Conservation (phyloP, 805 yeast genomes). For the Yamadazyma sp. region DNA sequence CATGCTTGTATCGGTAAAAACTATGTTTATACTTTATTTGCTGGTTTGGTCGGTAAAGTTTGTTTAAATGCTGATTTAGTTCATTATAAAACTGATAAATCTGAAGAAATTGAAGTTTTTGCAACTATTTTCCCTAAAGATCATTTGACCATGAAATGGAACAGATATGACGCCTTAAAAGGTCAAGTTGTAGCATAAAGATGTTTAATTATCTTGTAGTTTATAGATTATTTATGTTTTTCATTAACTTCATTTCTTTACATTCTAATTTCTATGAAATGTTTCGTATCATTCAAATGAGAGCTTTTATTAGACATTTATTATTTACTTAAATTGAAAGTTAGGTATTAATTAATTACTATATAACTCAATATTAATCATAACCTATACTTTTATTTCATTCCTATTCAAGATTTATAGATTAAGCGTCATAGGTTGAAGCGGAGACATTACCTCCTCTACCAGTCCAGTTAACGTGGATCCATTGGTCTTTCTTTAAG, state of each 20-base stretch:
- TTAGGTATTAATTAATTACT: no score
- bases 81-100: constrained; percentile 77
- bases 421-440: constrained; percentile 84
- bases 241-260: no score
- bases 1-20: constrained; percentile 95
- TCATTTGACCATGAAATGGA: constrained; percentile 79
- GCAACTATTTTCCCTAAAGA: constrained; percentile 98
- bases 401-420: no score
- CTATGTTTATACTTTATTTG: constrained; percentile 86
- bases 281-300: not conserved
- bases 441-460: constrained; percentile 98
- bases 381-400: no score
- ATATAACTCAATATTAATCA: no score
- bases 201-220: not conserved
- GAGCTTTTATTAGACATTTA: no score
- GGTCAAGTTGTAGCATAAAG: not conserved
- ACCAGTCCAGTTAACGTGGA: constrained; percentile 99
- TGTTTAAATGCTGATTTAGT: constrained; percentile 74
- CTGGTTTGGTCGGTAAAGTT: constrained; percentile 89
- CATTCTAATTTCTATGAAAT: constrained; percentile 1
- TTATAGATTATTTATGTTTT: constrained; percentile 1
- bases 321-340: no score
- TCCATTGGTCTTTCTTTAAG: constrained; percentile 76
- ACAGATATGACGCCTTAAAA: constrained; percentile 53
- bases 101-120: constrained; percentile 92